Evolutionary conservation across 352 stramenopile species (phyloP), one percentile per base, ranked within the genome.

Genomic region (Phytophthora pini): DNA sequence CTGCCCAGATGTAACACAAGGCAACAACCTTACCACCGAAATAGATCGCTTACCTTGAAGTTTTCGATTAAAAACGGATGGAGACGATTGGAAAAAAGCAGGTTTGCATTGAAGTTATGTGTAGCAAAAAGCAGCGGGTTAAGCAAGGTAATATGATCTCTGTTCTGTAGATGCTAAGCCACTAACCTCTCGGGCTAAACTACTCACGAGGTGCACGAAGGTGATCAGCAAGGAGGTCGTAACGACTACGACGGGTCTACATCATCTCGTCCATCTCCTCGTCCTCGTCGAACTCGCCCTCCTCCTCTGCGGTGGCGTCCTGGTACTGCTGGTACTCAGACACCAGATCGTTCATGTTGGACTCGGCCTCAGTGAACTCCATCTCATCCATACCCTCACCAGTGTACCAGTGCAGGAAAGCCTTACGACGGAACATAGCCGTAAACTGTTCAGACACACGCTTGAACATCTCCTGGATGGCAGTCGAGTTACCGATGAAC

Each of bases 241-340:
- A 75, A 70, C 47, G 44, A 66, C 54, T 70, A 79, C 70, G 58
- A 73, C 74, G 52, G 31, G 31, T 86, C 76, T 95, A 95, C 87
- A 95, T 95, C 87, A 96, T 96, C 77, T 97, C 89, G 70, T 97
- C 90, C 78, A 97, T 97, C 58, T 97, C 91, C 68, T 98, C 94
- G 61, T 97, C 93, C 76, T 98, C 94, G 64, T 98, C 95, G 74
- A 98, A 98, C 74, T 99, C 96, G 64, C 94, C 97, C 75, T 99
- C 97, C 68, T 99, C 97, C 82, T 99, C 97, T 76, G 96, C 96
- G 59, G 97, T 99, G 41, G 98, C 98, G 71, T 99, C 98, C 81
- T 99, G 98, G 89, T 99, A 99, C 83, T 99, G 98, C 87, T 99
- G 98, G 88, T 99, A 99, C 84, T 99, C 98, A 49, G 97, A 99